Conservation (phyloP, 768 basidiomycete species). For the Calocybe cyanea region DNA sequence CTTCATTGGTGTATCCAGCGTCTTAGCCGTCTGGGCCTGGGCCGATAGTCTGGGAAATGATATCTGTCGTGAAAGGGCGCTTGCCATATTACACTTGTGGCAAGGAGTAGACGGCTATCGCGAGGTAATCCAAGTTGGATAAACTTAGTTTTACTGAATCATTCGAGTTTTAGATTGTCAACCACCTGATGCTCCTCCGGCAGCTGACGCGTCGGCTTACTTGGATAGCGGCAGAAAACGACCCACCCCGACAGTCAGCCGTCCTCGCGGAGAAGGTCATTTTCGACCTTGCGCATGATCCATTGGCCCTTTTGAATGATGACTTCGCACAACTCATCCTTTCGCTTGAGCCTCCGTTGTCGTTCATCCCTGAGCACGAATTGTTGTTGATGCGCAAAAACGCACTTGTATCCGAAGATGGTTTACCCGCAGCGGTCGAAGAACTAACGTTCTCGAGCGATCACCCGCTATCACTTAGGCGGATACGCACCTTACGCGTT, state of each 20-base stretch:
- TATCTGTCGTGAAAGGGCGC: constrained; percentile 56
- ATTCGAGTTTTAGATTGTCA: constrained; percentile 51
- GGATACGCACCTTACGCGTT: constrained; percentile 59
- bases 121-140: constrained; percentile 40
- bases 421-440: constrained; percentile 58
- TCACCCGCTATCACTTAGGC: constrained; percentile 47
- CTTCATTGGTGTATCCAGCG: constrained; percentile 61
- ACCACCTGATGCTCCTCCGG: constrained; percentile 66
- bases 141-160: constrained; percentile 10
- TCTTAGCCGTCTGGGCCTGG: constrained; percentile 75
- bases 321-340: constrained; percentile 59
- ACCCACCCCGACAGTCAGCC: constrained; percentile 57
- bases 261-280: constrained; percentile 70
- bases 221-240: constrained; percentile 65
- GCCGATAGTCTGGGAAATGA: constrained; percentile 71
- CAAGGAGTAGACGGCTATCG: constrained; percentile 67
- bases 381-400: constrained; percentile 54
- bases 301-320: constrained; percentile 52
- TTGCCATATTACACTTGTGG: constrained; percentile 64
- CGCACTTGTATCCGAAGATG: constrained; percentile 67
- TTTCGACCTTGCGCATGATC: constrained; percentile 54
- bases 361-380: constrained; percentile 59
- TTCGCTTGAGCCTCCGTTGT: constrained; percentile 54
- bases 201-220: constrained; percentile 71
- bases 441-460: constrained; percentile 50